Conservation (phyloP, 2,329 filamentous ascomycete species). For the Claviceps capensis region DNA sequence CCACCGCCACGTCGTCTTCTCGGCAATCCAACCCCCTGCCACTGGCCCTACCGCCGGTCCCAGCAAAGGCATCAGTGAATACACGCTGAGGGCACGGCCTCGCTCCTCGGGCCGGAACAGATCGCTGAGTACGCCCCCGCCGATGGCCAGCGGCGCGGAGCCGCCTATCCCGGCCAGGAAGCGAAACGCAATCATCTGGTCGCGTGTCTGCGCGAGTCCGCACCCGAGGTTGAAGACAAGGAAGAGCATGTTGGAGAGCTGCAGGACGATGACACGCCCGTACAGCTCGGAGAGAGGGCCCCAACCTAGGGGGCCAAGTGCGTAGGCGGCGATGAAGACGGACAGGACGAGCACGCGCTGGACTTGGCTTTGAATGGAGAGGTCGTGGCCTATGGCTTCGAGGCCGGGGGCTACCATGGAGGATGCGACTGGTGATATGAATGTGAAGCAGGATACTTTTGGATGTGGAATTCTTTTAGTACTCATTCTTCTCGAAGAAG, state of each 20-base stretch:
- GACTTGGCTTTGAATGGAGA: conserved; percentile 33
- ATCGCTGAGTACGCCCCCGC: conserved; percentile 51
- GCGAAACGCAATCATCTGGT: conserved; percentile 45
- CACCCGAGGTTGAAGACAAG: conserved; percentile 50
- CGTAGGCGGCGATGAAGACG: conserved; percentile 32
- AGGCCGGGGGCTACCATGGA: conserved; percentile 32
- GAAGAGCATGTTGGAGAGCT: conserved; percentile 39
- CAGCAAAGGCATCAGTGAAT: conserved; percentile 42
- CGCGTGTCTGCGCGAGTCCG: conserved; percentile 45
- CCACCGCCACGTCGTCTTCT: conserved; percentile 55
- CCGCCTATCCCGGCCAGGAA: conserved; percentile 49
- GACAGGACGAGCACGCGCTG: conserved; percentile 28
- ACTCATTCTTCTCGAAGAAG: too few species aligned
- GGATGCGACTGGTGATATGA: conserved; percentile 46
- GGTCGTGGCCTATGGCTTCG: conserved; percentile 35
- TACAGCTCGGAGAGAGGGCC: conserved; percentile 48
- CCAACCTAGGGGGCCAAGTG: conserved; percentile 46
- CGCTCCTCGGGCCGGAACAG: conserved; percentile 44
- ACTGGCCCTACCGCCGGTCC: conserved; percentile 39
- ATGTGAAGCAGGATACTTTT: conserved; percentile 37
- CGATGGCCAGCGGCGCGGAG: conserved; percentile 49
- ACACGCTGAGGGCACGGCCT: conserved; percentile 49
- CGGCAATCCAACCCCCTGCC: conserved; percentile 26
- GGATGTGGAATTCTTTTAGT: too few species aligned
- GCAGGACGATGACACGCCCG: conserved; percentile 32